Evolutionary conservation across 345 rosid species (phyloP).

Genomic region (Anastatica hierochuntica): DNA sequence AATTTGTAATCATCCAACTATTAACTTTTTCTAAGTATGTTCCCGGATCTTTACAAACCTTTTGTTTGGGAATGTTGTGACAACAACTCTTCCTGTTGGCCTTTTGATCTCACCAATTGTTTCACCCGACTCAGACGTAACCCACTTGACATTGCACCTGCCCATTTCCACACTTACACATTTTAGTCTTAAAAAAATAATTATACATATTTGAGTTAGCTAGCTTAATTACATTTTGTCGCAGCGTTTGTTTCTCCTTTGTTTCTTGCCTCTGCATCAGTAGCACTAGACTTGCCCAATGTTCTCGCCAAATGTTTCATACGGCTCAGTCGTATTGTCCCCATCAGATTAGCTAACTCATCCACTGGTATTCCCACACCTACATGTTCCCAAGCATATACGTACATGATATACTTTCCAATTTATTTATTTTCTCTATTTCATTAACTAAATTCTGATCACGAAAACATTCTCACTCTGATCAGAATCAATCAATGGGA

Average conservation of each 20-base stretch:
- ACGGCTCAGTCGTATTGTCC: slow-evolving; percentile 51
- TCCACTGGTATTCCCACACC: slow-evolving; percentile 54
- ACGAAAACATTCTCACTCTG: slow-evolving; percentile 46
- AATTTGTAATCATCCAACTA: no score
- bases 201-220: neutral
- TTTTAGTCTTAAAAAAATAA: neutral
- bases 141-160: slow-evolving; percentile 51
- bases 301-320: slow-evolving; percentile 75
- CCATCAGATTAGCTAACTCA: slow-evolving; percentile 38
- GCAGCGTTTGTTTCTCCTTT: slow-evolving; percentile 23
- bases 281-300: slow-evolving; percentile 24
- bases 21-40: no score
- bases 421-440: neutral
- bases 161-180: neutral
- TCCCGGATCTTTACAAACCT: no score
- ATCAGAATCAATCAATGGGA: slow-evolving; percentile 15
- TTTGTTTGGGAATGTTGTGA: slow-evolving; percentile 13
- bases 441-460: no score
- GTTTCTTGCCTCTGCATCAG: slow-evolving; percentile 12
- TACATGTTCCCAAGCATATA: slow-evolving; percentile 4
- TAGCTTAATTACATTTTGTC: slow-evolving; percentile 38
- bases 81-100: slow-evolving; percentile 10
- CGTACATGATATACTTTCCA: neutral
- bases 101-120: slow-evolving; percentile 48
- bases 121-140: slow-evolving; percentile 65